Evolutionary conservation across 495 filamentous ascomycete genomes (phyloP), one percentile per base, ranked within the genome.

Genomic region (Hypoxylon rickii): DNA sequence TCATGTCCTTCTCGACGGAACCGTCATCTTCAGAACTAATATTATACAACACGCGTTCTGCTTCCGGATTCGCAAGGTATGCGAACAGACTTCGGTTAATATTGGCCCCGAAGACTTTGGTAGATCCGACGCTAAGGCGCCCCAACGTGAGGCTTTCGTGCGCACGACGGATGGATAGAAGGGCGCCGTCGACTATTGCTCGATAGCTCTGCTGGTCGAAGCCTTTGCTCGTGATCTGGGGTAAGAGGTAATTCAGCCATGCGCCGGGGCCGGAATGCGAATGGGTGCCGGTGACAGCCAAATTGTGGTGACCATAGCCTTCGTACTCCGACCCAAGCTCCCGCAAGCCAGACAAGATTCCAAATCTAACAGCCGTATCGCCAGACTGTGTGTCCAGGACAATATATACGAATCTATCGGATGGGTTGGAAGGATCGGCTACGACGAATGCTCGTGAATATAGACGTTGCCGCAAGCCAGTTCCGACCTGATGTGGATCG

Each of bases 231-330:
- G 93, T 96, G 61, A 98, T 89, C 69, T 97, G 94, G 7, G 94
- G 93, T 16, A 98, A 78, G 3, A 98, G 80, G 68, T 98, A 98
- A 68, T 98, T 98, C 56, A 96, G 78, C 92, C 92, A 98, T 16
- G 89, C 93, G 2, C 87, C 93, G 11, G 93, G 92, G 0, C 92
- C 93, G 10, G 92, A 88, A 70, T 98, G 93, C 7, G 89, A 93
- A 70, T 98, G 93, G 2, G 94, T 97, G 15, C 94, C 93, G 2
- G 89, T 95, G 12, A 98, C 79, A 26, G 93, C 93, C 29, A 98
- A 71, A 71, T 97, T 98, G 51, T 87, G 82, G 51, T 91, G 85
- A 39, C 81, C 83, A 68, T 97, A 98, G 31, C 84, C 70, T 3
- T 79, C 72, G 68, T 91, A 96, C 8, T 86, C 83, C 3, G 78